phyloP scores from a whole-genome alignment of 2,329 filamentous ascomycete species.

The Phaeosphaeriaceae sp. region DNA sequence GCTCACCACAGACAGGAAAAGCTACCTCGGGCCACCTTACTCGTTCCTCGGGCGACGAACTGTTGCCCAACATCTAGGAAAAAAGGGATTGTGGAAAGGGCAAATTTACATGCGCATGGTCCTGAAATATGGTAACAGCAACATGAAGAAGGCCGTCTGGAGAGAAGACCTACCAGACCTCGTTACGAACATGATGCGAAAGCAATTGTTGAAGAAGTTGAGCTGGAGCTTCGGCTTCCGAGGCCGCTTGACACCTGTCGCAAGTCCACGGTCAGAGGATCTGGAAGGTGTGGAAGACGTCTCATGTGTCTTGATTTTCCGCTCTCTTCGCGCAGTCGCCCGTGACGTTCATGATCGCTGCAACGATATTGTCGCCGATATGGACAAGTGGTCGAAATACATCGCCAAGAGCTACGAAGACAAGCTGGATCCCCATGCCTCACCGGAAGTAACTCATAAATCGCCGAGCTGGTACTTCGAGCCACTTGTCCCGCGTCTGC shows the following conservation, averaged over 20 bases:
- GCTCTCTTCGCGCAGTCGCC: slow-evolving; percentile 32
- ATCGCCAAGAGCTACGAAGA: slow-evolving; percentile 20
- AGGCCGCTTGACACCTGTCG: slow-evolving; percentile 31
- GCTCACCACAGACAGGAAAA: slow-evolving; percentile 29
- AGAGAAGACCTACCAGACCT: slow-evolving; percentile 57
- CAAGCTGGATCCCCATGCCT: slow-evolving; percentile 35
- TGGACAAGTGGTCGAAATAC: slow-evolving; percentile 33
- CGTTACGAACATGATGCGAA: slow-evolving; percentile 49
- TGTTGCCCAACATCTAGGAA: slow-evolving; percentile 24
- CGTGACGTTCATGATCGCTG: slow-evolving; percentile 27
- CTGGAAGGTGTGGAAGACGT: slow-evolving; percentile 37
- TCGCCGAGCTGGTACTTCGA: slow-evolving; percentile 37
- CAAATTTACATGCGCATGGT: slow-evolving; percentile 32
- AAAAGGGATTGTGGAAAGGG: slow-evolving; percentile 31
- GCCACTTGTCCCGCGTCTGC: slow-evolving; percentile 35
- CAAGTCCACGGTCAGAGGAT: slow-evolving; percentile 27
- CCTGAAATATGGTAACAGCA: slow-evolving; percentile 45
- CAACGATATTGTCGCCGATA: slow-evolving; percentile 20
- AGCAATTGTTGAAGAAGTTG: slow-evolving; percentile 47
- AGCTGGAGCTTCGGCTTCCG: slow-evolving; percentile 38
- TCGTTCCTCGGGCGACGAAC: slow-evolving; percentile 28
- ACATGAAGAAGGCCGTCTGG: slow-evolving; percentile 52
- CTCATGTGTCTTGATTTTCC: slow-evolving; percentile 36
- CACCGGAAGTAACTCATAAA: slow-evolving; percentile 27
- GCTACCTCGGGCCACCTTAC: slow-evolving; percentile 31